Evolutionary conservation across 371 early-diverging fungal species (phyloP).

Genomic region (Phascolomyces articulosus): DNA sequence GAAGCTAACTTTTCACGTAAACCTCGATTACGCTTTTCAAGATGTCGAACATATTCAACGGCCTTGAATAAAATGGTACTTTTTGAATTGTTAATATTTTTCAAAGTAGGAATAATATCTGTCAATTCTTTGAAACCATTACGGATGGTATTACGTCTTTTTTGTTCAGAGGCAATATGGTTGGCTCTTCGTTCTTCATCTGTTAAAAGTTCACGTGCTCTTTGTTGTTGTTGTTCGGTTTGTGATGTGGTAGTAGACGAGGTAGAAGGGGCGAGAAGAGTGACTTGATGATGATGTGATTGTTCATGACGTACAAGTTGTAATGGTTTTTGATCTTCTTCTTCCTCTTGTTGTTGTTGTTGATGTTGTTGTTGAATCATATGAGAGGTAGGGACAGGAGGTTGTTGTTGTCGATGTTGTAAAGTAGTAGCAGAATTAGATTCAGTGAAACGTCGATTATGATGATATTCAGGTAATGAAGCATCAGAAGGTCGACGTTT

Average conservation of each 20-base stretch:
- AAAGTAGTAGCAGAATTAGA: neutral
- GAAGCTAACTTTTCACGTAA: slow-evolving; percentile 57
- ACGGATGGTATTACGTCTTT: slow-evolving; percentile 86
- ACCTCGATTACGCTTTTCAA: slow-evolving; percentile 52
- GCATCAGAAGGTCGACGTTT: slow-evolving; percentile 6
- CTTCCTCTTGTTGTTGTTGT: neutral
- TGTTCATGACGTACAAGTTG: too few species aligned
- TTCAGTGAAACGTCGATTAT: neutral
- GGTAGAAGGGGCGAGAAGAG: neutral
- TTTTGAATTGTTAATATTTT: slow-evolving; percentile 58
- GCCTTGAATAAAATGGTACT: slow-evolving; percentile 58
- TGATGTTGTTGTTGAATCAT: too few species aligned
- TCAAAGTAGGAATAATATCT: slow-evolving; percentile 74
- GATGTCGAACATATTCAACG: slow-evolving; percentile 49
- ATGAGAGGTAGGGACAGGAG: neutral
- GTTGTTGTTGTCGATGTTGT: neutral
- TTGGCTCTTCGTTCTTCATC: slow-evolving; percentile 80
- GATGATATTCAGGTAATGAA: slow-evolving; percentile 5
- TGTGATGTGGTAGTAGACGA: neutral
- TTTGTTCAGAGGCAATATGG: slow-evolving; percentile 70
- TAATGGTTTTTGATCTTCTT: neutral
- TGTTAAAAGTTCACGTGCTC: slow-evolving; percentile 73
- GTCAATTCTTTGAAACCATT: slow-evolving; percentile 82
- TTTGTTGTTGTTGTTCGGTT: slow-evolving; percentile 21
- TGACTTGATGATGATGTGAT: too few species aligned